A percentile compares a stretch with the other conserved stretches of the same genome.
Evolutionary conservation across 2,329 filamentous ascomycete genomes (phyloP).

Genomic region (Teratosphaeria zuluensis): DNA sequence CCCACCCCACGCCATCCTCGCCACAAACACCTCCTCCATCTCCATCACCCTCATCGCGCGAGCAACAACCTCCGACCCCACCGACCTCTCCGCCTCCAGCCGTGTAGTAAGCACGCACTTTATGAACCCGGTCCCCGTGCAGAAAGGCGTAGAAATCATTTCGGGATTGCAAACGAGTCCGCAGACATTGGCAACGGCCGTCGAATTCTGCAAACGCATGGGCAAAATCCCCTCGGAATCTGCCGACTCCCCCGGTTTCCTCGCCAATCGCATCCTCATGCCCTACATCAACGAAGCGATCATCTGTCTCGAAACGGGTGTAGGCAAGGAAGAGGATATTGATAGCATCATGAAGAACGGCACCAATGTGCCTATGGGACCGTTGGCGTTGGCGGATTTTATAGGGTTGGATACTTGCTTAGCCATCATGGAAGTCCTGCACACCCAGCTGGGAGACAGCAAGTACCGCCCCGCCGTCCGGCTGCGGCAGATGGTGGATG

Average conservation of each 20-base stretch:
- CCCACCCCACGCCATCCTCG: conserved; percentile 76
- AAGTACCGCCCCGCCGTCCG: conserved; percentile 90
- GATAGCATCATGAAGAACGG: conserved; percentile 99
- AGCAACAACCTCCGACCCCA: conserved; percentile 66
- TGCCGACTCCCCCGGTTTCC: conserved; percentile 83
- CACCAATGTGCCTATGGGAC: conserved; percentile 97
- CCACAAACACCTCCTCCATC: conserved; percentile 98
- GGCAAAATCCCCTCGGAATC: conserved; percentile 85
- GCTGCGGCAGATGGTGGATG: conserved; percentile 91
- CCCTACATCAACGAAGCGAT: conserved; percentile 98
- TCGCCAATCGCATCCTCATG: conserved; percentile 96
- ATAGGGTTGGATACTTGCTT: conserved; percentile 95
- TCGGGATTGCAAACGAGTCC: conserved; percentile 82
- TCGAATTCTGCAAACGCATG: conserved; percentile 83
- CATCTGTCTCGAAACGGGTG: conserved; percentile 87
- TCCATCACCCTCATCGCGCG: conserved; percentile 94
- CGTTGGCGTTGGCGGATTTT: conserved; percentile 86
- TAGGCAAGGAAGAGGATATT: conserved; percentile 83
- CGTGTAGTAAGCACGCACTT: conserved; percentile 94
- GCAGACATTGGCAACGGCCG: conserved; percentile 68
- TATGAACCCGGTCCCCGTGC: conserved; percentile 97
- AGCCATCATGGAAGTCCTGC: conserved; percentile 91
- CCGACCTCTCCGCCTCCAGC: conserved; percentile 68
- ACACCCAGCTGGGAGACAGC: conserved; percentile 83
- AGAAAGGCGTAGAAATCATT: conserved; percentile 97